Evolutionary conservation across 257 asterid species (phyloP).

Genomic region (Penstemon eatonii): DNA sequence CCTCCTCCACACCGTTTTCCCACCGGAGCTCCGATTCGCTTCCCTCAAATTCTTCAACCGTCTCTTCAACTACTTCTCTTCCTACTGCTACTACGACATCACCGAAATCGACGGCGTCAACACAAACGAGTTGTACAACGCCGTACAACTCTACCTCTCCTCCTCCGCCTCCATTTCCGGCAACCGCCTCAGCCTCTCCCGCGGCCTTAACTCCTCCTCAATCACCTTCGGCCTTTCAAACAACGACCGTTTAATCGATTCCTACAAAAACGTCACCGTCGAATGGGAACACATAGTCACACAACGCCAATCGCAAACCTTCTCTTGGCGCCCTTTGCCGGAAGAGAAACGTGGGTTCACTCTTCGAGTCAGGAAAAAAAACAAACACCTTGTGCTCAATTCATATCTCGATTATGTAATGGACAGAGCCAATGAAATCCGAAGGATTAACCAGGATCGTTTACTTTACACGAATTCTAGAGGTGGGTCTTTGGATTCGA

Average conservation of each 20-base stretch:
- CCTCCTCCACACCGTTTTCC: slow-evolving; percentile 58
- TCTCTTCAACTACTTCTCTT: slow-evolving; percentile 50
- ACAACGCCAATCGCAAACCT: slow-evolving; percentile 48
- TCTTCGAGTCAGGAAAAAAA: slow-evolving; percentile 40
- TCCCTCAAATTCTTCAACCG: slow-evolving; percentile 51
- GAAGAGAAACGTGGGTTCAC: slow-evolving; percentile 65
- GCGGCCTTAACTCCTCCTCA: slow-evolving; percentile 57
- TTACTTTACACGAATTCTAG: slow-evolving; percentile 54
- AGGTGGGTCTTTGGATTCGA: slow-evolving; percentile 57
- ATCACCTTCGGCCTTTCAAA: slow-evolving; percentile 61
- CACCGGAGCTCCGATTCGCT: slow-evolving; percentile 65
- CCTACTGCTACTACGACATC: slow-evolving; percentile 68
- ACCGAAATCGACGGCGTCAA: slow-evolving; percentile 71
- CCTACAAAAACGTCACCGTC: slow-evolving; percentile 43
- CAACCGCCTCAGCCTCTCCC: slow-evolving; percentile 60
- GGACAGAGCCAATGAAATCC: slow-evolving; percentile 45
- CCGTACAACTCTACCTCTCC: slow-evolving; percentile 64
- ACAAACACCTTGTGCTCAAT: slow-evolving; percentile 43
- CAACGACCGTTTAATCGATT: slow-evolving; percentile 55
- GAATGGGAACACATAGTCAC: slow-evolving; percentile 63
- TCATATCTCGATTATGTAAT: slow-evolving; percentile 50
- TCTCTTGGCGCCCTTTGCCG: slow-evolving; percentile 61
- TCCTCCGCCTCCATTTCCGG: slow-evolving; percentile 62
- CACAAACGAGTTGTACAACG: slow-evolving; percentile 72
- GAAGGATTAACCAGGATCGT: slow-evolving; percentile 56